Evolutionary conservation across 805 yeast species (phyloP), one percentile per base, ranked within the genome.

Genomic region (Phaffomyces opuntiae): DNA sequence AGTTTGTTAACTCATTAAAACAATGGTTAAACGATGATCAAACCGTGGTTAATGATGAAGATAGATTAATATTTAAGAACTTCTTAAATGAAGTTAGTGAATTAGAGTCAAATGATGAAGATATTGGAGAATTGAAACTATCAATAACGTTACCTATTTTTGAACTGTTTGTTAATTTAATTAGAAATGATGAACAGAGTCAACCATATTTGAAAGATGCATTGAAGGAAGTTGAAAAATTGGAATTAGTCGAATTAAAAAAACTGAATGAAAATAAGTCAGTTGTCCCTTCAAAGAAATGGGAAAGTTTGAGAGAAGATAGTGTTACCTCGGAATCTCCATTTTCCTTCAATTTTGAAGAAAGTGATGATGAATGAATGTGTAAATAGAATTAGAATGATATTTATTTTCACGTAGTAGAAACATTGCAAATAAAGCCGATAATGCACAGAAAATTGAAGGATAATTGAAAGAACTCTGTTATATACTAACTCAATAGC

Each of bases 121-220:
- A 83, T 60, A 77, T 84, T 53, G 88, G 88, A 12, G 86, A 80
- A 51, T 52, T 55, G 36, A 50, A 54, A 19, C 25, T 41, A 6
- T 27, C 29, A 4, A 55, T 58, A 33, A 60, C 66, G 6, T 66
- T 81, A 53, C 89, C 90, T 1, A 70, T 85, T 3, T 83, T 65
- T 55, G 86, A 81, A 49, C 66, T 78, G 47, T 85, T 86, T 57
- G 61, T 69, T 31, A 77, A 72, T 46, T 66, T 80, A 32, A 64
- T 85, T 51, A 56, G 60, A 34, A 49, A 60, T 16, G 64, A 67
- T 45, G 54, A 59, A 2, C 73, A 75, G 2, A 64, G 65, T 44
- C 59, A 60, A 12, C 58, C 59, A 2, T 59, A 67, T 12, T 57
- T 80, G 38, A 53, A 55, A 1, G 36, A 52, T 16, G 74, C 75